A percentile compares a stretch with the other conserved stretches of the same genome.
phyloP scores from a whole-genome alignment of 2,329 filamentous ascomycete species.

The Ophiostoma tasmaniense region DNA sequence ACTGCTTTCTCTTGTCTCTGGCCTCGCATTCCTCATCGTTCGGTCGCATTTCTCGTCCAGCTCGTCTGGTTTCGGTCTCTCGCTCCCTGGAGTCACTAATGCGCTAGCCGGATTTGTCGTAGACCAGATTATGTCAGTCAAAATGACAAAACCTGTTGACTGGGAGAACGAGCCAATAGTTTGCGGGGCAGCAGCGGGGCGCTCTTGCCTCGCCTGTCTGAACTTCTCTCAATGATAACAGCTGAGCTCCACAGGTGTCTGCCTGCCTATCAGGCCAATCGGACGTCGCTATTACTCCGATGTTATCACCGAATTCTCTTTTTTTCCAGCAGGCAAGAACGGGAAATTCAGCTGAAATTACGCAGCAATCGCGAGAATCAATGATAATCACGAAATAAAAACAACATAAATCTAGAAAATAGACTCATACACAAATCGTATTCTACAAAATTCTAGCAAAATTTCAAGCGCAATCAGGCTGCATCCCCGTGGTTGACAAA shows the following conservation, averaged over 20 bases:
- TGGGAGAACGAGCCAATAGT: neutral
- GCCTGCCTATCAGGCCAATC: conserved; percentile 13
- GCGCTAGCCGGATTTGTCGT: neutral
- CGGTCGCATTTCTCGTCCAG: neutral
- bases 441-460: neutral
- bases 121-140: neutral
- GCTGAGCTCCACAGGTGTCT: neutral
- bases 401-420: neutral
- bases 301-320: conserved; percentile 19
- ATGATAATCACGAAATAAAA: conserved; percentile 3
- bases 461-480: conserved; percentile 1
- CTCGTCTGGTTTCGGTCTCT: neutral
- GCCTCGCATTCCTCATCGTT: neutral
- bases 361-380: neutral
- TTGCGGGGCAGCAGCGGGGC: neutral
- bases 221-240: neutral
- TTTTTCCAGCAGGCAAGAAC: neutral
- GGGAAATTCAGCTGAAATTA: neutral
- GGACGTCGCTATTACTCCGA: conserved; percentile 16
- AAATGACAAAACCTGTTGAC: no score
- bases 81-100: neutral
- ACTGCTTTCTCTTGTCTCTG: neutral
- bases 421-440: neutral
- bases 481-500: conserved; percentile 13
- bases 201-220: neutral